A percentile compares a stretch with the other conserved stretches of the same genome.
These are phyloP conservation scores for Aspergillus sp. DNA, from an alignment of 2,329 filamentous ascomycete genomes.

Conservation along the genomic window DNA sequence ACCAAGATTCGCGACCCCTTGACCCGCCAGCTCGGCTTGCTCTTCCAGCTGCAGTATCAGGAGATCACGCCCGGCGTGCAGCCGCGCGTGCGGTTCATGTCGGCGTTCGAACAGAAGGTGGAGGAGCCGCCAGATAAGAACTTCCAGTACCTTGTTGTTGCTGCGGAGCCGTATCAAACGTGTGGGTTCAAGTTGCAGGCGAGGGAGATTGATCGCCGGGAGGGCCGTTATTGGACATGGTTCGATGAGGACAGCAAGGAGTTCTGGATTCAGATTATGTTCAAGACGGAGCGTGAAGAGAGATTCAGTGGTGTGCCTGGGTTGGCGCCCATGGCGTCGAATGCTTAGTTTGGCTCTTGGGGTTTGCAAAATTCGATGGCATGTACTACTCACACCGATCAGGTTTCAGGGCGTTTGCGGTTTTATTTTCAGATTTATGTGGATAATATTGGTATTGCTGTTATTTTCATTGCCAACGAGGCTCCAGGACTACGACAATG, in stretches of 20 bases:
- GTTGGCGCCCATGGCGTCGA: slow-evolving; percentile 49
- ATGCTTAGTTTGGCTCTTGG: not conserved
- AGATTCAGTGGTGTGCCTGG: slow-evolving; percentile 69
- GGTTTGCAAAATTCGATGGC: no score
- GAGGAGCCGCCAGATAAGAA: slow-evolving; percentile 89
- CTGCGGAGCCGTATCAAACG: slow-evolving; percentile 96
- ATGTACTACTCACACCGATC: not conserved
- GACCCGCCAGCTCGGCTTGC: slow-evolving; percentile 79
- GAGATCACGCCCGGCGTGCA: slow-evolving; percentile 74
- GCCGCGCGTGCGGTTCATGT: slow-evolving; percentile 94
- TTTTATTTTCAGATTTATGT: slow-evolving; percentile 10
- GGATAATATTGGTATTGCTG: not conserved
- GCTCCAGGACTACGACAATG: no score
- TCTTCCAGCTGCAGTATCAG: slow-evolving; percentile 96
- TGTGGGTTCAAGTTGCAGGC: slow-evolving; percentile 95
- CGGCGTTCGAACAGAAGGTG: slow-evolving; percentile 90
- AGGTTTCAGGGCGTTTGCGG: slow-evolving; percentile 12
- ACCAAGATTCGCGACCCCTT: slow-evolving; percentile 90
- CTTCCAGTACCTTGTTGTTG: slow-evolving; percentile 92
- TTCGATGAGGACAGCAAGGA: slow-evolving; percentile 95
- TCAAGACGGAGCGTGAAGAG: slow-evolving; percentile 97
- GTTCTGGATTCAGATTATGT: slow-evolving; percentile 97
- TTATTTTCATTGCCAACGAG: not conserved
- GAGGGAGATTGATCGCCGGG: slow-evolving; percentile 83
- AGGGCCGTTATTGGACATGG: slow-evolving; percentile 87